phyloP scores from a whole-genome alignment of 2,329 filamentous ascomycete species.

The Exophiala lecanii-corni region DNA sequence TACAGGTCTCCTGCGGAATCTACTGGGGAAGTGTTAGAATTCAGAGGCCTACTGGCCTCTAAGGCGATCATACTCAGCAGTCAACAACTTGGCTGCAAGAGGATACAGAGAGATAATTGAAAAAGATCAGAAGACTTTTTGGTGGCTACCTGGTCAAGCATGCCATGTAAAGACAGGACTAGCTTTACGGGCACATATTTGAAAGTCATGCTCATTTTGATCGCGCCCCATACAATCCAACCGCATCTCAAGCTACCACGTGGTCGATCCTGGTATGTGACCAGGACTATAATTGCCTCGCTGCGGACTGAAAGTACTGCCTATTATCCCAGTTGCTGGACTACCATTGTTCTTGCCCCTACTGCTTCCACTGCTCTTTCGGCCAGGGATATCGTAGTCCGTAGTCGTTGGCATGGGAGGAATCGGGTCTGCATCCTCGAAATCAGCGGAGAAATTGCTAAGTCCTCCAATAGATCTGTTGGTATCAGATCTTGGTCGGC shows the following conservation, averaged over 20 bases:
- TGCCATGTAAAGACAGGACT: too few relatives aligned
- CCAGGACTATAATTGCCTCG: slow-evolving; percentile 25
- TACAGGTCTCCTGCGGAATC: too few relatives aligned
- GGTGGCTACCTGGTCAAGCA: slow-evolving; percentile 4
- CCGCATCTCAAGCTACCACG: slow-evolving; percentile 7
- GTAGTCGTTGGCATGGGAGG: slow-evolving; percentile 23
- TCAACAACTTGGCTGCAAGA: neutral
- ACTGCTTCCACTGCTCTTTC: slow-evolving; percentile 28
- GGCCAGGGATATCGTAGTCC: slow-evolving; percentile 24
- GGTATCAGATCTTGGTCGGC: slow-evolving; percentile 26
- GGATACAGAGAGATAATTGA: neutral
- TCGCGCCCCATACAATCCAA: too few relatives aligned
- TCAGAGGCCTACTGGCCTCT: too few relatives aligned
- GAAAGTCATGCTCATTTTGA: too few relatives aligned
- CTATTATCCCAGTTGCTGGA: slow-evolving; percentile 24
- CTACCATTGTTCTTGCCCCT: slow-evolving; percentile 27
- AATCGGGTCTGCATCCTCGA: slow-evolving; percentile 29
- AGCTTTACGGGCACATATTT: too few relatives aligned
- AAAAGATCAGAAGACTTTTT: slow-evolving; percentile 1
- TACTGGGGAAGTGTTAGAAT: too few relatives aligned
- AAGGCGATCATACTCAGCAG: neutral
- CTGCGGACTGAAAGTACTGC: slow-evolving; percentile 21
- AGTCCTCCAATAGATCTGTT: slow-evolving; percentile 26
- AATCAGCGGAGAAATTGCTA: slow-evolving; percentile 26
- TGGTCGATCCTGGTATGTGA: slow-evolving; percentile 19